Conservation (phyloP, 306 rosid genomes). For the Corylus americana region DNA sequence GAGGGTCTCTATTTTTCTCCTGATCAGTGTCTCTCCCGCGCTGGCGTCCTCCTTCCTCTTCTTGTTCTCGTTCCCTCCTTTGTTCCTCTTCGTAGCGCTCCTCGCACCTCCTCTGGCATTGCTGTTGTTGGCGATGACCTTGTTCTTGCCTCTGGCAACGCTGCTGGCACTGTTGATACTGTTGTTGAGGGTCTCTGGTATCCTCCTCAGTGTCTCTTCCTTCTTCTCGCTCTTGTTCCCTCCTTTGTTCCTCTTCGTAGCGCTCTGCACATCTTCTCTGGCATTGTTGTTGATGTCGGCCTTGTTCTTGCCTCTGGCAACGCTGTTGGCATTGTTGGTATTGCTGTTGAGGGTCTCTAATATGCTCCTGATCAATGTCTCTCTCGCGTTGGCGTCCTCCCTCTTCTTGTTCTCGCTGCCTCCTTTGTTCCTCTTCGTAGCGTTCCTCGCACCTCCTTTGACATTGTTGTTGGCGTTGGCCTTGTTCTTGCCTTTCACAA, state of each 20-base stretch:
- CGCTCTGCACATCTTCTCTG: conserved; percentile 1
- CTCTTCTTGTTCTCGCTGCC: background rate
- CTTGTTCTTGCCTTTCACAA: background rate
- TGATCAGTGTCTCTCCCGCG: background rate
- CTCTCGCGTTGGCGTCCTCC: background rate
- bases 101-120: background rate
- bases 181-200: too few relatives aligned
- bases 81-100: background rate
- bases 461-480: background rate
- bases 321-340: background rate
- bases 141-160: too few relatives aligned
- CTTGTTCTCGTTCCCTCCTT: background rate
- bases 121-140: too few relatives aligned
- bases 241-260: background rate
- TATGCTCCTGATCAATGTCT: background rate
- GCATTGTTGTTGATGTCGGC: conserved; percentile 1
- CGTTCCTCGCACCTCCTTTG: background rate
- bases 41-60: background rate
- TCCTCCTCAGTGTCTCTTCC: too few relatives aligned
- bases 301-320: background rate
- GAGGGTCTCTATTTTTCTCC: background rate
- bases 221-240: background rate
- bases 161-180: too few relatives aligned
- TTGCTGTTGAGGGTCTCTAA: background rate
- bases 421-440: background rate